These are phyloP conservation scores for Diaporthe sp. DNA, from an alignment of 2,329 filamentous ascomycete species.

Conservation along the genomic window DNA sequence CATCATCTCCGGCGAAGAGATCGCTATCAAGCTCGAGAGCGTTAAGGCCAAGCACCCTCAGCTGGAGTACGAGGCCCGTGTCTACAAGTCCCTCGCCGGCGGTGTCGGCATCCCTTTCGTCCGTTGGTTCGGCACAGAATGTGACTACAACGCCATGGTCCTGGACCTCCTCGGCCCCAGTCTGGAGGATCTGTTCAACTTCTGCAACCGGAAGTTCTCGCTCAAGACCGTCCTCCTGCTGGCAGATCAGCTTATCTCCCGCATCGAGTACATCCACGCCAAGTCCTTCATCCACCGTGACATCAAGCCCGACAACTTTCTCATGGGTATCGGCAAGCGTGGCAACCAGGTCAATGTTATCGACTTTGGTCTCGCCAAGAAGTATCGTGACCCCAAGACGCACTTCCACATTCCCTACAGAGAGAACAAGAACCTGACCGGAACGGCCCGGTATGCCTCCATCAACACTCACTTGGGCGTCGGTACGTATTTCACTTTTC, in stretches of 20 bases:
- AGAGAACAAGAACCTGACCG: constrained; percentile 99
- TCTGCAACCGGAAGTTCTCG: constrained; percentile 99
- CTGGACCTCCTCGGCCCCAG: constrained; percentile 95
- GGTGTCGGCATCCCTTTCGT: constrained; percentile 99
- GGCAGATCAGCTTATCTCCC: constrained; percentile 97
- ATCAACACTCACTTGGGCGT: constrained; percentile 99
- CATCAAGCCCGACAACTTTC: constrained; percentile 99
- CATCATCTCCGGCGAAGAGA: constrained; percentile 99
- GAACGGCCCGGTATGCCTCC: constrained; percentile 96
- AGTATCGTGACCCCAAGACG: constrained; percentile 99
- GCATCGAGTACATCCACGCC: constrained; percentile 99
- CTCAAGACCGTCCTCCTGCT: constrained; percentile 97
- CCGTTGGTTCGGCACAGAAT: constrained; percentile 99
- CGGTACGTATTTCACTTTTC: constrained; percentile 64
- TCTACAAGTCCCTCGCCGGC: constrained; percentile 90
- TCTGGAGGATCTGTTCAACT: constrained; percentile 99
- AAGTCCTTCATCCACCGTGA: constrained; percentile 99
- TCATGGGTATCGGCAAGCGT: constrained; percentile 99
- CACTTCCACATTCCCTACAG: constrained; percentile 99
- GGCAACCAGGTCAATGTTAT: constrained; percentile 99
- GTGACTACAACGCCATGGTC: constrained; percentile 99
- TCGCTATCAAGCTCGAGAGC: constrained; percentile 99
- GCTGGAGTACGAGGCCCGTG: constrained; percentile 97
- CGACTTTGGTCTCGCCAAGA: constrained; percentile 99
- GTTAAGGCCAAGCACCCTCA: constrained; percentile 99